phyloP scores from a whole-genome alignment of 2,329 filamentous ascomycete genomes.

The Cladophialophora immunda region DNA sequence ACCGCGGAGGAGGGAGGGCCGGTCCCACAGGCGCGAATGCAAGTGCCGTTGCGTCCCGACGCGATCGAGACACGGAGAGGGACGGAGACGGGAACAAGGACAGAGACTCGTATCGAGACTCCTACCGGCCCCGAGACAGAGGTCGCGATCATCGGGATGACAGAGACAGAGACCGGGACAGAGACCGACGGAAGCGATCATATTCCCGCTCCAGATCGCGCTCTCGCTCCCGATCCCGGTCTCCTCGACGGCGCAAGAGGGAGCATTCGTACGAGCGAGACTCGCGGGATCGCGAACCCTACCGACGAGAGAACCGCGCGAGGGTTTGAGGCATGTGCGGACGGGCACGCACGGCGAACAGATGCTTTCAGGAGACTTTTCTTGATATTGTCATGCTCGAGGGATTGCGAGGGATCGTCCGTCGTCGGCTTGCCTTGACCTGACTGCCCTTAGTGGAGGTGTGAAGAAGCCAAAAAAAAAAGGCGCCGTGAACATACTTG shows the following conservation, averaged over 20 bases:
- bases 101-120: conserved; percentile 29
- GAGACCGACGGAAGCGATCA: conserved; percentile 54
- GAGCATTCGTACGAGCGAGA: conserved; percentile 22
- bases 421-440: too few relatives aligned
- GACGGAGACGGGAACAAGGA: conserved; percentile 27
- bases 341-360: background rate
- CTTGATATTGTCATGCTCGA: too few relatives aligned
- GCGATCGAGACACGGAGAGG: conserved; percentile 37
- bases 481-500: too few relatives aligned
- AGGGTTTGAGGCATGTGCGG: background rate
- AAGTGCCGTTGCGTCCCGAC: conserved; percentile 50
- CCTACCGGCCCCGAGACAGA: conserved; percentile 40
- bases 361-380: too few relatives aligned
- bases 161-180: conserved; percentile 32
- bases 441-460: too few relatives aligned
- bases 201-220: conserved; percentile 35
- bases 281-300: conserved; percentile 45
- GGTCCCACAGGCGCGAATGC: conserved; percentile 58
- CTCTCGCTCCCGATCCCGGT: conserved; percentile 31
- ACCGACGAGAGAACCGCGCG: conserved; percentile 13
- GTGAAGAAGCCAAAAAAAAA: too few relatives aligned
- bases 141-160: conserved; percentile 38
- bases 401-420: too few relatives aligned
- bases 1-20: conserved; percentile 44
- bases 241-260: conserved; percentile 27